Evolutionary conservation across 139 green algal genomes (phyloP), one percentile per base, ranked within the genome.

Genomic region (Chlorella sp.): DNA sequence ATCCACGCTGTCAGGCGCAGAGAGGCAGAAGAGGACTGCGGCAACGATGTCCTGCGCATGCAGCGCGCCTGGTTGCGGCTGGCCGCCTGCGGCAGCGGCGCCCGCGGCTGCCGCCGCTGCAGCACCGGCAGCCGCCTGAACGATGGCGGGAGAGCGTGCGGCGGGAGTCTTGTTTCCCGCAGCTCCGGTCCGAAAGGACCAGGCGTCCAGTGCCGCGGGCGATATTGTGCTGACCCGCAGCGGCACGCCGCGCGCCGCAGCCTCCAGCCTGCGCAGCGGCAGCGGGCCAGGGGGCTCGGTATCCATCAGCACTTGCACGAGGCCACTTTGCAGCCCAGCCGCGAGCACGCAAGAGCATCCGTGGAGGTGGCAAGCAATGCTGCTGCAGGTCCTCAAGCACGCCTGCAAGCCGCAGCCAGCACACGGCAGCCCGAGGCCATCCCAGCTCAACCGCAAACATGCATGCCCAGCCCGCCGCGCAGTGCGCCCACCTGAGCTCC

Each of bases 191-290:
- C 76, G 75, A 82, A 82, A 82, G 62, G 96, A 96, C 81, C 95
- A 91, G 0, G 92, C 94, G 83, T 95, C 91, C n/a, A 96, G 89
- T 4, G 94, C 68, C 39, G 93, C 92, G 0, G 94, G 94, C 1
- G 91, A 94, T 74, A 97, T 93, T 74, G 82, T 86, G 15, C 85
- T 92, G 57, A 97, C 92, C 0, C 93, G 83, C 67, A 96, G 87
- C 2, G 92, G 91, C 38, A 95, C 28, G 18, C 84, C 38, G 4
- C 57, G 51, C 18, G 75, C 91, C 3, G 89, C 83, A 1, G 92
- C 92, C 91, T 95, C 80, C 73, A 85, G 47, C 64, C 68, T 47
- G 51, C 65, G 32, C 25, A 30, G 6, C 18, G 30, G 15, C 3
- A 44, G 5, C 15, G 7, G 30, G 17, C n/a, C 30, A 47, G 30